Base-by-base conservation (phyloP, 1,139 yeast genomes). In the Geotrichum candidum region DNA sequence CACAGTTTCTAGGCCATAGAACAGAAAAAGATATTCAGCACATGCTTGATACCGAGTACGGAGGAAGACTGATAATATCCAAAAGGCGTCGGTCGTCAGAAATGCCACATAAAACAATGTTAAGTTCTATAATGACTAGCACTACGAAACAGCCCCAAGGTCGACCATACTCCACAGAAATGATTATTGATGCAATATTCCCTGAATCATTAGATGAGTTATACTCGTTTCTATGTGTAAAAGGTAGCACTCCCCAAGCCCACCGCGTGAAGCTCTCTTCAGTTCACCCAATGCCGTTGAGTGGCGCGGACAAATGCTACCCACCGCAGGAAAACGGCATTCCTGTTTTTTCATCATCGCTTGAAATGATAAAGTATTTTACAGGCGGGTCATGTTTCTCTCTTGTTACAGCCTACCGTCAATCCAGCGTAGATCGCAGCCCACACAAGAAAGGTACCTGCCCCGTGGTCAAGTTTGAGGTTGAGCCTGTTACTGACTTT, bases 391-490 rank as follows among this genome's bases (percentile, higher is more conserved):
- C 57, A 18, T 51, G 54, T 18, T 61, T 61, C 41, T 61, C 64
- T 11, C 38, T 61, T 10, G 61, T 61, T 41, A 61, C 61, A 2
- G 58, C 64, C 3, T 56, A 56, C 55, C 61, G 64, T 18, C 61
- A 58, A 56, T 58, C 61, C 51, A 58, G 61, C 33, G 48, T 50
- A 22, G 58, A 61, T 41, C 38, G 35, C 18, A 45, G 56, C 35
- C 58, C 57, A 9, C 51, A 51, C 53, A 61, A 61, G 33, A 58
- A 54, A 53, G 64, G 64, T 29, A 61, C 64, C 22, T 61, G 64
- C 48, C 64, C 64, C 23, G 64, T 61, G 38, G 61, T 61, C 54
- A 61, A 61, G 57, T 61, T 61, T 33, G 57, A 57, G 18, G 38
- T 61, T 11, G 46, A 56, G n/a, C 59, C 53, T 4, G 64, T 61